Evolutionary conservation across 2,329 filamentous ascomycete species (phyloP).

Genomic region (Dothistroma septosporum): DNA sequence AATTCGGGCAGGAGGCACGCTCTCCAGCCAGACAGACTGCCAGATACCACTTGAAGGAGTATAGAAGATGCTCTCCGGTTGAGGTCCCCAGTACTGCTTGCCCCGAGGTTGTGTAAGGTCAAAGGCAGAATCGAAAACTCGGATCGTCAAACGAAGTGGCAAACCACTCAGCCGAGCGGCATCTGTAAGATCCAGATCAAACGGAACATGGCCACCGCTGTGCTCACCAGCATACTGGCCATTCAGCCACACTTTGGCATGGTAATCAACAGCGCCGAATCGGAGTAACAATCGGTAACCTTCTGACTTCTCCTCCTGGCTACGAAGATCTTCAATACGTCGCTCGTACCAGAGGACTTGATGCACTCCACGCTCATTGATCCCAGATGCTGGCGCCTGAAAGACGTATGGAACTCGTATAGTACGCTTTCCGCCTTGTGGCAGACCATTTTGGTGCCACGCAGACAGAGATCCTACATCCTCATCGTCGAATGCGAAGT

Average conservation of each 20-base stretch:
- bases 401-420: conserved; percentile 65
- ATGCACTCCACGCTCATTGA: conserved; percentile 59
- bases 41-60: conserved; percentile 70
- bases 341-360: conserved; percentile 66
- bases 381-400: conserved; percentile 60
- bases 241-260: conserved; percentile 55
- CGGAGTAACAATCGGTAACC: conserved; percentile 49
- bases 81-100: conserved; percentile 59
- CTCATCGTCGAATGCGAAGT: conserved; percentile 62
- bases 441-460: conserved; percentile 55
- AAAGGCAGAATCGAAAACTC: conserved; percentile 61
- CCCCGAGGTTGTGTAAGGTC: conserved; percentile 63
- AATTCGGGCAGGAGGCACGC: conserved; percentile 51
- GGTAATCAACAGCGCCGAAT: conserved; percentile 61
- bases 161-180: conserved; percentile 24
- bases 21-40: conserved; percentile 68
- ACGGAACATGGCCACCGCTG: conserved; percentile 57
- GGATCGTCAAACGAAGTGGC: conserved; percentile 48
- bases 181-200: conserved; percentile 56
- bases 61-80: conserved; percentile 66
- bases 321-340: conserved; percentile 26
- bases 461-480: conserved; percentile 51
- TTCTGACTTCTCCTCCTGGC: conserved; percentile 18
- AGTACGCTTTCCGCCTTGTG: conserved; percentile 45
- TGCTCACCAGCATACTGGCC: conserved; percentile 53